Base-by-base conservation (phyloP, 2,329 filamentous ascomycete species). In the Bipolaris bicolor region DNA sequence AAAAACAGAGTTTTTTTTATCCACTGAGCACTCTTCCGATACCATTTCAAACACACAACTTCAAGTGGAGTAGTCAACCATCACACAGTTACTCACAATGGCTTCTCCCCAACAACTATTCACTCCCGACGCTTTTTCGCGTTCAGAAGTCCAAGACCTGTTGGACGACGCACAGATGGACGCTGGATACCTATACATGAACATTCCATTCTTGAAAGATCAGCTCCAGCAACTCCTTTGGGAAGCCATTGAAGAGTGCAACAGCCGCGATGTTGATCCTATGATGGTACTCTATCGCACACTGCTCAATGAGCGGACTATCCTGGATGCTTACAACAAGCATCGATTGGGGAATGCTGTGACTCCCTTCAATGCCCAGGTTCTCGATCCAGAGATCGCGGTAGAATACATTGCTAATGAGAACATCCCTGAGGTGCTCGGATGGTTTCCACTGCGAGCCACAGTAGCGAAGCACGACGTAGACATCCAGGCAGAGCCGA, bases 321-420 rank as follows among this genome's bases (percentile, higher is more conserved):
- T 53, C 10, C n/a, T 67, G 10, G 39, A 56, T 15, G 60, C 56
- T 7, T 63, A 59, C 39, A 66, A 65, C 29, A 57, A 55, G 26
- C 56, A 62, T 40, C 57, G 65, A n/a, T 40, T 65, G 3, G 56
- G 57, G 7, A 44, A 54, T 7, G 50, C 46, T 10, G 18, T 41
- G 13, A 43, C 49, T 22, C 11, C n/a, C 5, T 57, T 57, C 34
- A 52, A 54, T 20, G n/a, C 24, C 11, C 15, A 16, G 15, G 24
- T 37, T 26, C 22, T 34, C 15, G 26, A 50, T 5, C 33, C 52
- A n/a, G 37, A 29, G 16, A 44, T 48, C 31, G 22, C 6, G 41
- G 47, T 54, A n/a, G 55, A 52, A 11, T 61, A 58, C 20, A 44
- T 36, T 2, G 43, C 49, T 15, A 36, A 34, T n/a, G 49, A 60